Evolutionary conservation across 169 alveolate genomes (phyloP).

Genomic region (Theileria sp.): DNA sequence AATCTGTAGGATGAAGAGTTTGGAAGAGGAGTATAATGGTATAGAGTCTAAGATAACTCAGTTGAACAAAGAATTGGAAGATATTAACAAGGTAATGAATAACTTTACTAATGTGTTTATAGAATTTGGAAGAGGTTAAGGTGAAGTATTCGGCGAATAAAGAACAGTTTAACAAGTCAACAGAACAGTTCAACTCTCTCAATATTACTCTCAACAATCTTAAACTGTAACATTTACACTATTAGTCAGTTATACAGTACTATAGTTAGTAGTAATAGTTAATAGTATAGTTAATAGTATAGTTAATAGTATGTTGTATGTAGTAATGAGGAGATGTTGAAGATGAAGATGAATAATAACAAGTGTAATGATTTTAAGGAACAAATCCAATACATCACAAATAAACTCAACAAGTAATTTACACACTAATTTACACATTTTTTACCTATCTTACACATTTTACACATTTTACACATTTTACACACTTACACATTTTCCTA

Average conservation of each 20-base stretch:
- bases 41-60: slow-evolving; percentile 1
- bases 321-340: slow-evolving; percentile 35
- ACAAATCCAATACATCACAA: background rate
- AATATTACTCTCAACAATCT: slow-evolving; percentile 36
- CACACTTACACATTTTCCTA: too few relatives aligned
- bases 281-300: too few relatives aligned
- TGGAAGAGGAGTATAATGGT: slow-evolving; percentile 7
- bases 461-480: too few relatives aligned
- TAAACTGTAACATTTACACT: background rate
- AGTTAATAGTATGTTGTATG: too few relatives aligned
- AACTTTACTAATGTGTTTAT: background rate
- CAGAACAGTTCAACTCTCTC: slow-evolving; percentile 26
- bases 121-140: slow-evolving; percentile 23
- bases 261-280: too few relatives aligned
- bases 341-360: slow-evolving; percentile 7
- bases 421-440: too few relatives aligned
- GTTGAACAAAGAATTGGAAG: slow-evolving; percentile 20
- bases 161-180: background rate
- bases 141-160: background rate
- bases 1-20: slow-evolving; percentile 12
- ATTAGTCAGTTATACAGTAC: too few relatives aligned
- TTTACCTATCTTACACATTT: too few relatives aligned
- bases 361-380: background rate
- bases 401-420: background rate
- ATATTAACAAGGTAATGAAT: background rate